Percentiles rank a stretch among this genome's conserved stretches.
phyloP scores from a whole-genome alignment of 1,284 basidiomycete genomes.

The Rhodofomes roseus region DNA sequence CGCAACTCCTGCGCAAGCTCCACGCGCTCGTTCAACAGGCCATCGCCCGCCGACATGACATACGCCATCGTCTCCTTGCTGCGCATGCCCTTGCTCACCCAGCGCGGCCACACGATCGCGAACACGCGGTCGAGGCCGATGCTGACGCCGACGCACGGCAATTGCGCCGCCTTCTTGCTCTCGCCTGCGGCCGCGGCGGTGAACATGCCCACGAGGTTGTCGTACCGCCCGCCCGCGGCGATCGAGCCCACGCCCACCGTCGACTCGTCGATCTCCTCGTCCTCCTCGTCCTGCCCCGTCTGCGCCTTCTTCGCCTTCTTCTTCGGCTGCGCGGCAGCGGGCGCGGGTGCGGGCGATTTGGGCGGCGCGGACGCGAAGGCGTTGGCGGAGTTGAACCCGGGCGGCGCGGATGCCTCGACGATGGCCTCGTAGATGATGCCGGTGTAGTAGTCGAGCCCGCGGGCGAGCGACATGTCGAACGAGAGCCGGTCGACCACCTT shows the following conservation, averaged over 20 bases:
- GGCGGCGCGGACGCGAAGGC: slow-evolving; percentile 37
- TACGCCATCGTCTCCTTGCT: slow-evolving; percentile 94
- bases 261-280: slow-evolving; percentile 91
- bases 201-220: slow-evolving; percentile 96
- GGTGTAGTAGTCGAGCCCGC: slow-evolving; percentile 98
- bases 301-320: slow-evolving; percentile 53
- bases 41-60: slow-evolving; percentile 92
- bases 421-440: slow-evolving; percentile 98
- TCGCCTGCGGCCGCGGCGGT: slow-evolving; percentile 74
- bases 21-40: slow-evolving; percentile 85
- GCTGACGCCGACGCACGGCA: slow-evolving; percentile 93
- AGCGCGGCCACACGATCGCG: slow-evolving; percentile 85
- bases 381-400: slow-evolving; percentile 61
- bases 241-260: slow-evolving; percentile 96
- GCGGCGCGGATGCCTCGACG: slow-evolving; percentile 90
- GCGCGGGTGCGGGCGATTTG: slow-evolving; percentile 26
- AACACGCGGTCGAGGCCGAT: slow-evolving; percentile 98
- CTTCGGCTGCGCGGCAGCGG: slow-evolving; percentile 36
- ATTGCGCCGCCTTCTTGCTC: slow-evolving; percentile 58
- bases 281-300: slow-evolving; percentile 49
- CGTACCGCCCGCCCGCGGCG: slow-evolving; percentile 95
- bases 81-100: slow-evolving; percentile 73
- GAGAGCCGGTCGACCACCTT: slow-evolving; percentile 84
- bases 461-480: slow-evolving; percentile 94
- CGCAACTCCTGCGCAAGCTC: slow-evolving; percentile 80